Evolutionary conservation across 495 filamentous ascomycete genomes (phyloP), one percentile per base, ranked within the genome.

Genomic region (Penicillium steckii): DNA sequence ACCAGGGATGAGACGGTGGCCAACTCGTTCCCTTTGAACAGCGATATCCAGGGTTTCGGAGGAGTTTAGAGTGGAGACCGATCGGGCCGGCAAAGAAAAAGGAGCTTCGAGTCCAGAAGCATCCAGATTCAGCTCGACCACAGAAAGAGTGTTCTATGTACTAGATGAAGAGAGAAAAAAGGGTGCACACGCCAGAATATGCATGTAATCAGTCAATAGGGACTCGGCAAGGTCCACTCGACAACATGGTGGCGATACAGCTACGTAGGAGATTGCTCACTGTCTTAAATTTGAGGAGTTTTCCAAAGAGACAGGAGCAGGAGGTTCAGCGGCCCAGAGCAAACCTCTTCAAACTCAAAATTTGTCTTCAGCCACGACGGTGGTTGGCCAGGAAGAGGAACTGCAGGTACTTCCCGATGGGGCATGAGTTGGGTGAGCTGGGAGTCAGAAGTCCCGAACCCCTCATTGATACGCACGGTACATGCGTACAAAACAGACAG

Each of bases 391-490:
- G 38, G 2, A 3, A 12, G 19, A 23, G 38, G 38, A 41, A 41
- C 38, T 41, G 38, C 38, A 41, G 7, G 18, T 41, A 41, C 38
- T 41, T 41, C 38, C 38, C 9, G 18, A 41, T 41, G 6, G 9
- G 17, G 38, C 4, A 41, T 35, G 9, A 12, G 18, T 10, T 9
- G 19, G 9, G 10, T 21, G 2, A 23, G 18, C 19, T 22, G 18
- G 38, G 15, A 37, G 15, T 15, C 15, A 15, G n/a, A 37, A 15
- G 15, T 5, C 33, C 33, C 33, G 33, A 41, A 21, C 38, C 38
- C 38, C 38, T 41, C 38, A 41, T 41, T 37, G 30, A n/a, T 46
- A 51, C 58, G 18, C 55, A 56, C 17, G 42, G 12, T 25, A 5
- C 10, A 15, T 17, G 9, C 13, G 2, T 21, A 7, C 43, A 13